Conservation (phyloP, 148 eudicot species). For the Fagopyrum tataricum region DNA sequence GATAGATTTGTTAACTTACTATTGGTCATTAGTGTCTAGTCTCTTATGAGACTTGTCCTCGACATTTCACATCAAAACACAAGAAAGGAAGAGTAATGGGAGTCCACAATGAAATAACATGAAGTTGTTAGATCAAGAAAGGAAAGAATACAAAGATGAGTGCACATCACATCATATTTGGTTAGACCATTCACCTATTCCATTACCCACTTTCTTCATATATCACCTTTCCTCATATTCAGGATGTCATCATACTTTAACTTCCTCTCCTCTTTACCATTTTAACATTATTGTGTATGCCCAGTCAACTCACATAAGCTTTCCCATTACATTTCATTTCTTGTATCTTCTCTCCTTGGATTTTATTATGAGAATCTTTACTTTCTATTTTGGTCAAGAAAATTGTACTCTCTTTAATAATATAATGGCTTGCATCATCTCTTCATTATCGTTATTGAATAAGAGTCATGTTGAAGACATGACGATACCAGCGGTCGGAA, state of each 20-base stretch:
- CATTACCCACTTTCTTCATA: neutral
- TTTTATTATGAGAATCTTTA: neutral
- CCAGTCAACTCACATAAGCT: neutral
- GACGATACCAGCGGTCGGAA: no score
- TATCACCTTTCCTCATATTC: neutral
- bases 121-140: neutral
- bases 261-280: no score
- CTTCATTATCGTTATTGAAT: no score
- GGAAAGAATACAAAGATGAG: slow-evolving; percentile 6
- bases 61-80: slow-evolving; percentile 8
- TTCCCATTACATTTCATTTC: neutral
- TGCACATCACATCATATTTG: slow-evolving; percentile 6
- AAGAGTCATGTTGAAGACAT: no score
- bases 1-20: no score
- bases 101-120: neutral
- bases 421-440: no score
- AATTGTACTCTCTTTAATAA: neutral
- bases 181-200: slow-evolving; percentile 4
- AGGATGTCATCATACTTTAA: neutral
- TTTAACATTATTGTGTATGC: neutral
- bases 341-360: neutral
- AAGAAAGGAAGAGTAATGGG: neutral
- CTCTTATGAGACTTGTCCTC: neutral
- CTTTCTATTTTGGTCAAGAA: neutral
- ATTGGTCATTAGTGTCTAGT: no score